phyloP scores from a whole-genome alignment of 2,329 filamentous ascomycete species.

The Aspergillus pseudoviridinutans region DNA sequence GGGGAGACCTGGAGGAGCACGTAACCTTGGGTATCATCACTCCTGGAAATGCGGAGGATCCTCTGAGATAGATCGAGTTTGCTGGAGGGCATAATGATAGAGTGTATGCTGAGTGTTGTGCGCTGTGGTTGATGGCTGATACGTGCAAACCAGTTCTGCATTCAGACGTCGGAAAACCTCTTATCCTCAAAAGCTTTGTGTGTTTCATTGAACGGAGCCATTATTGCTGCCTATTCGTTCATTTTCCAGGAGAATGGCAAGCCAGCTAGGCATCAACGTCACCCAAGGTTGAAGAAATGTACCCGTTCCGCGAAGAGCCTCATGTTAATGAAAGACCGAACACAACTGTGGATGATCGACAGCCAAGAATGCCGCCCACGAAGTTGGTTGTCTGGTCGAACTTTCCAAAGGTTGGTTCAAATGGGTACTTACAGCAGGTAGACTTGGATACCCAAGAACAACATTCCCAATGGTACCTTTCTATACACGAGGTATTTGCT shows the following conservation, averaged over 20 bases:
- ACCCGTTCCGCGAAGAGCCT: not conserved
- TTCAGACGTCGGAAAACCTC: not conserved
- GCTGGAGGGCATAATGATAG: conserved; percentile 6
- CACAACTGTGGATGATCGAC: not conserved
- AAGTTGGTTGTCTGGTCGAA: not conserved
- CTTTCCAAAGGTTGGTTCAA: not conserved
- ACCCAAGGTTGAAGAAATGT: not conserved
- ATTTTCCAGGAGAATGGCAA: not conserved
- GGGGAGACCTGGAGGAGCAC: conserved; percentile 50
- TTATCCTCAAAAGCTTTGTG: not conserved
- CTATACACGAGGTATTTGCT: too few species aligned
- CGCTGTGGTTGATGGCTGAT: not conserved
- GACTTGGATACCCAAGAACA: too few species aligned
- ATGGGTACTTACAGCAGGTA: too few species aligned
- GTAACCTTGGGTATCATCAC: conserved; percentile 36
- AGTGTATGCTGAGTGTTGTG: not conserved
- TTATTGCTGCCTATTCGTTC: not conserved
- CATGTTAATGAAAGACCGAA: not conserved
- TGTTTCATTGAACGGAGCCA: not conserved
- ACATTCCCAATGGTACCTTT: too few species aligned
- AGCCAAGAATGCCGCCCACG: not conserved
- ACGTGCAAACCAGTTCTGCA: not conserved
- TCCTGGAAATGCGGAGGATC: conserved; percentile 50
- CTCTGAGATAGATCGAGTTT: conserved; percentile 18
- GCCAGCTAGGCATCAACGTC: not conserved